Percentiles rank a stretch among this genome's conserved stretches.
phyloP scores from a whole-genome alignment of 495 filamentous ascomycete species.

The Parachaetomium inaequale region DNA sequence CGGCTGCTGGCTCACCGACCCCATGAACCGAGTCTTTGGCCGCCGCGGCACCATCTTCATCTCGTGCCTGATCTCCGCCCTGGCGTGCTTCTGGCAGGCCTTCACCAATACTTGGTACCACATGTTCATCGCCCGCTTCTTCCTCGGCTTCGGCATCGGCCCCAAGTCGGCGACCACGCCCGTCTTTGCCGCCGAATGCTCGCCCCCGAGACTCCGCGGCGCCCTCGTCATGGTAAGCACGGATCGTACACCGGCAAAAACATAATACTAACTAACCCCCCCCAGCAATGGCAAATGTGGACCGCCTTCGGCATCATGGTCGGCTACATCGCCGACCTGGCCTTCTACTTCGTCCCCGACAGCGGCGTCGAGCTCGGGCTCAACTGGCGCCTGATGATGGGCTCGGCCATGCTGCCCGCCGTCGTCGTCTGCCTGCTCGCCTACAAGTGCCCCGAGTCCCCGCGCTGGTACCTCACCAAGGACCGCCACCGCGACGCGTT shows the following conservation, averaged over 20 bases:
- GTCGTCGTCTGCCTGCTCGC: slow-evolving; percentile 61
- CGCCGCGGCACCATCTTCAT: slow-evolving; percentile 67
- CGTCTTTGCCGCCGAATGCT: slow-evolving; percentile 73
- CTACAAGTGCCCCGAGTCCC: slow-evolving; percentile 71
- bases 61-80: slow-evolving; percentile 58
- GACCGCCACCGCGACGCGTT: slow-evolving; percentile 60
- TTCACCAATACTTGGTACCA: slow-evolving; percentile 61
- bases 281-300: slow-evolving; percentile 56
- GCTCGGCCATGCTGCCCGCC: slow-evolving; percentile 73
- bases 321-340: slow-evolving; percentile 66
- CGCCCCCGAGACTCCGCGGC: slow-evolving; percentile 68
- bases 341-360: slow-evolving; percentile 50
- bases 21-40: slow-evolving; percentile 62
- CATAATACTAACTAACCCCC: background rate
- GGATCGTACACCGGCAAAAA: background rate
- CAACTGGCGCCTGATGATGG: slow-evolving; percentile 73
- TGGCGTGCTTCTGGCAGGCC: slow-evolving; percentile 60
- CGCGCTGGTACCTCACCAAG: slow-evolving; percentile 62
- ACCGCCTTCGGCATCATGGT: slow-evolving; percentile 78
- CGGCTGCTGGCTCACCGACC: slow-evolving; percentile 67
- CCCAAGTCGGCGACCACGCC: slow-evolving; percentile 59
- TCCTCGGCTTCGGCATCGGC: slow-evolving; percentile 72
- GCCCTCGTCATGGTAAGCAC: slow-evolving; percentile 64
- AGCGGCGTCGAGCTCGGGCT: slow-evolving; percentile 39
- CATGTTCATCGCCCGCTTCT: slow-evolving; percentile 57